These are phyloP conservation scores for Mrakia frigida DNA, from an alignment of 768 basidiomycete genomes.

Conservation along the genomic window DNA sequence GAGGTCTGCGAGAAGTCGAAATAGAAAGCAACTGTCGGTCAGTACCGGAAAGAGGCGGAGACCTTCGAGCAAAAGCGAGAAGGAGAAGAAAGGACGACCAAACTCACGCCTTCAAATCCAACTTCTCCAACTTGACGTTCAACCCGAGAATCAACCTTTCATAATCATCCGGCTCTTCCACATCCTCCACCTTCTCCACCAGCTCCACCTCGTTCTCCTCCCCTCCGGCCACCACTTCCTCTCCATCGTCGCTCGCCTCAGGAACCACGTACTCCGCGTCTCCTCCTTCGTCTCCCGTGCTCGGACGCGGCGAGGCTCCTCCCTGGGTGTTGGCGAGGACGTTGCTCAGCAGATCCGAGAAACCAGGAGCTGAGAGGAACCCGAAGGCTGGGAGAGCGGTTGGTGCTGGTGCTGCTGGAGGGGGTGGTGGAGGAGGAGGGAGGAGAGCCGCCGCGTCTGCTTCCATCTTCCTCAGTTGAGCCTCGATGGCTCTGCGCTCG, in stretches of 20 bases:
- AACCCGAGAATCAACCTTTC: constrained; percentile 25
- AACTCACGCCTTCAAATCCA: constrained; percentile 30
- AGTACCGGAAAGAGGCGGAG: neutral
- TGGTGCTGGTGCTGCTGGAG: neutral
- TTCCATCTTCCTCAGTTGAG: constrained; percentile 21
- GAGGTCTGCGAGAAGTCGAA: neutral
- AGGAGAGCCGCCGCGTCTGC: constrained; percentile 7
- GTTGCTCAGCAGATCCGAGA: constrained; percentile 11
- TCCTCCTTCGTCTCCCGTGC: neutral
- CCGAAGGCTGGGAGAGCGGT: neutral
- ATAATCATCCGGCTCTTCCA: constrained; percentile 27
- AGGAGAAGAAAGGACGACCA: neutral
- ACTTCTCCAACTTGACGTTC: constrained; percentile 5
- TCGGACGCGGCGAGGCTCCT: neutral
- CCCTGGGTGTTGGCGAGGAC: neutral
- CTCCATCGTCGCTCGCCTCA: neutral
- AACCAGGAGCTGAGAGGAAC: neutral
- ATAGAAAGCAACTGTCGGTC: too few relatives aligned
- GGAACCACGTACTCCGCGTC: constrained; percentile 8
- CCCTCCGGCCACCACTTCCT: neutral
- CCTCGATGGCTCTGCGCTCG: constrained; percentile 21
- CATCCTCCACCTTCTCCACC: neutral
- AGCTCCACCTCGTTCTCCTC: neutral
- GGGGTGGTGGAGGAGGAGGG: constrained; percentile 3
- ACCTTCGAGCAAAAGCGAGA: neutral